Base-by-base conservation (phyloP, 805 yeast genomes). In the Metschnikowia colocasiae region DNA sequence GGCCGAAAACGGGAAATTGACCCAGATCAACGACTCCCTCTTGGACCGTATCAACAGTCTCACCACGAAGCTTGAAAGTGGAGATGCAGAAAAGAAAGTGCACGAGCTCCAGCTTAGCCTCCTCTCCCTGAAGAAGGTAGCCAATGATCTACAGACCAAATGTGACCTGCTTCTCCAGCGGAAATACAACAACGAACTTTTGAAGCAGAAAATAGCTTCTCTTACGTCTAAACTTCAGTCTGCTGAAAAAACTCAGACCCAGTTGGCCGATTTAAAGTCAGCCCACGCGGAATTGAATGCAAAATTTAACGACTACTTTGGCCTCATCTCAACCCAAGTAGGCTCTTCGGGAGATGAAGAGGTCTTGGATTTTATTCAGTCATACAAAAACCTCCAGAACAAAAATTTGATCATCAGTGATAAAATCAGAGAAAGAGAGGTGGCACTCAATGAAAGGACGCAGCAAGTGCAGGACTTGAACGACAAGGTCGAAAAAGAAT, bases 161-260 rank as follows among this genome's bases (percentile, higher is more conserved):
- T 75, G 79, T 33, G 71, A 84, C 47, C 74, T 74, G 51, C 66
- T 69, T 8, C 65, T 80, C 20, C 77, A 78, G 51, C 63, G 76
- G 50, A 71, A 72, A 49, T 68, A 78, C 50, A 73, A 77, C 22
- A 61, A 64, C 5, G 85, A 80, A 54, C 57, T 83, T 8, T 63
- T 83, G 29, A 78, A 75, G 53, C 83, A 79, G 51, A 85, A 83
- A 50, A 81, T 79, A 46, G 51, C 59, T 0, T 55, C 74, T 0
- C 59, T 83, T 29, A 58, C 62, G 19, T 62, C 67, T 16, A 74
- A 74, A 49, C 38, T 81, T 16, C 47, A 56, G 2, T 53, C 57
- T 8, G 58, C 76, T 38, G 78, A 76, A 25, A 61, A 59, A 1
- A 54, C 78, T 3, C 76, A 80, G 49, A 72, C 70, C 35, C 70